Conservation (phyloP, 2,329 filamentous ascomycete species). For the Clarireedia hainanense region DNA sequence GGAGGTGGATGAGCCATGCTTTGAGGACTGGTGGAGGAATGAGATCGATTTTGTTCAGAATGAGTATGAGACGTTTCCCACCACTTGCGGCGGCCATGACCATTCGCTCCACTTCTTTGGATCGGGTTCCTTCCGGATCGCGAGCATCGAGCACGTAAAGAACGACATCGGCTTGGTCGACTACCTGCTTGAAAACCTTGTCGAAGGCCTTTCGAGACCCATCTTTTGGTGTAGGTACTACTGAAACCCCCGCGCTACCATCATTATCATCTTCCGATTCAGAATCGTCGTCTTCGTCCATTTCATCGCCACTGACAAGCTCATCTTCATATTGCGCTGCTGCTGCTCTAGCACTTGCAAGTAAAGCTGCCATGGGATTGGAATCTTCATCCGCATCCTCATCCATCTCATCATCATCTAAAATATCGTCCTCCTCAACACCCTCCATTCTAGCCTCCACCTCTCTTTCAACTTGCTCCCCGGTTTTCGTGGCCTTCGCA, state of each 20-base stretch:
- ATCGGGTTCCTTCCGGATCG: slow-evolving; percentile 84
- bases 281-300: slow-evolving; percentile 45
- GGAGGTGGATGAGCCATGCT: slow-evolving; percentile 76
- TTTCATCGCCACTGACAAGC: slow-evolving; percentile 41
- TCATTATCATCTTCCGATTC: slow-evolving; percentile 38
- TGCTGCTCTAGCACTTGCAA: slow-evolving; percentile 74
- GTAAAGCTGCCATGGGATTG: slow-evolving; percentile 86
- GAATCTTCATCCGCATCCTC: slow-evolving; percentile 55
- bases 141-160: slow-evolving; percentile 90
- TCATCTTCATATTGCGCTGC: slow-evolving; percentile 62
- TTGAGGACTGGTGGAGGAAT: slow-evolving; percentile 75
- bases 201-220: slow-evolving; percentile 81
- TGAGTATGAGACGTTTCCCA: slow-evolving; percentile 80
- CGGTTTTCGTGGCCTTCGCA: slow-evolving; percentile 58
- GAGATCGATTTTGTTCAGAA: slow-evolving; percentile 94
- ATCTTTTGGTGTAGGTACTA: slow-evolving; percentile 45
- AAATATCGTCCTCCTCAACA: slow-evolving; percentile 40
- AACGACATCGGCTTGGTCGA: slow-evolving; percentile 81
- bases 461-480: slow-evolving; percentile 36
- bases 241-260: slow-evolving; percentile 42
- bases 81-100: slow-evolving; percentile 82
- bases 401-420: slow-evolving; percentile 45
- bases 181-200: slow-evolving; percentile 91
- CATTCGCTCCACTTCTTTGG: slow-evolving; percentile 81
- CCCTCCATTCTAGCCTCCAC: slow-evolving; percentile 37